These are phyloP conservation scores for Phytophthora vignae DNA, from an alignment of 352 stramenopile species.

Conservation along the genomic window DNA sequence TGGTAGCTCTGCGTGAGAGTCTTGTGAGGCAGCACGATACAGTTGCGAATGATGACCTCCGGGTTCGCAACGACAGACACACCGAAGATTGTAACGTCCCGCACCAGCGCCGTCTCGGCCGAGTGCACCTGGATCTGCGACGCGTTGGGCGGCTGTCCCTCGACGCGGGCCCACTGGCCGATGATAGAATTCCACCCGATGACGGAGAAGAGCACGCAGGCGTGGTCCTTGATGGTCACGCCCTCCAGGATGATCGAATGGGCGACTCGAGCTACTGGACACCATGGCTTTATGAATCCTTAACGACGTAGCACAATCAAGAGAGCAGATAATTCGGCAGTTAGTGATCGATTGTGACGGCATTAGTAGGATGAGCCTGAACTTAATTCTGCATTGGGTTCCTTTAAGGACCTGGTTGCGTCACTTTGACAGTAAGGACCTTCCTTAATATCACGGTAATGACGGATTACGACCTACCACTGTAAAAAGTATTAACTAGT, in stretches of 20 bases:
- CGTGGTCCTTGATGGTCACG: conserved; percentile 90
- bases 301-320: no score
- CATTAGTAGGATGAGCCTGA: no score
- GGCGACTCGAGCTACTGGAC: conserved; percentile 74
- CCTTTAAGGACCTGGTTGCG: no score
- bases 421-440: no score
- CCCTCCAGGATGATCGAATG: conserved; percentile 91
- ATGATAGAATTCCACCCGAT: conserved; percentile 92
- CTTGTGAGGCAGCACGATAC: conserved; percentile 90
- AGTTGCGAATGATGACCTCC: conserved; percentile 91
- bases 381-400: no score
- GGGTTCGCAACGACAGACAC: conserved; percentile 89
- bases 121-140: conserved; percentile 75
- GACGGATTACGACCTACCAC: no score
- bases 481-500: no score
- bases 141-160: conserved; percentile 85
- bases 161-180: conserved; percentile 85
- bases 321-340: no score
- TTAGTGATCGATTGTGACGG: no score
- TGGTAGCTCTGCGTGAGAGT: conserved; percentile 90
- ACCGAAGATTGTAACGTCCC: conserved; percentile 91
- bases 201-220: conserved; percentile 87
- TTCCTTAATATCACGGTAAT: no score
- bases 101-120: conserved; percentile 77
- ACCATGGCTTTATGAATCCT: no score